Evolutionary conservation across 352 stramenopile genomes (phyloP), one percentile per base, ranked within the genome.

Genomic region (Blastocystis sp.): DNA sequence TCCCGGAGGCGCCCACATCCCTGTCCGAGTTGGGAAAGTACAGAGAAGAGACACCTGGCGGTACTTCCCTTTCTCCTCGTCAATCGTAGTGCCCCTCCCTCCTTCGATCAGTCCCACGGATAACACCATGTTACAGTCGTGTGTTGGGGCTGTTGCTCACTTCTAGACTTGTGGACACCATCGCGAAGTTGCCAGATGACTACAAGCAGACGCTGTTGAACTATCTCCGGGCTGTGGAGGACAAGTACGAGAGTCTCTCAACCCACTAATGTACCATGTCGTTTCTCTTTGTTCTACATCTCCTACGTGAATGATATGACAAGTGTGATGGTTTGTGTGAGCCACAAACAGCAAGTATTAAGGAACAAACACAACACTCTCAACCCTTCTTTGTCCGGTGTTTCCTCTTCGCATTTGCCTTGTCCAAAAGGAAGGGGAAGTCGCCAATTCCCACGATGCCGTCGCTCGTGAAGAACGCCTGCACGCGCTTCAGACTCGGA

Each of bases 401-500:
- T 17, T 68, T 66, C 60, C 42, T 68, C 17, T 24, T 66, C 48
- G 14, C 48, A 14, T 45, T 68, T 21, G 17, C 40, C 6, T 48
- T 57, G 34, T 74, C 64, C 21, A 9, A 28, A 45, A 42, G 74
- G 57, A 52, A 45, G 48, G 48, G 38, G 66, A 84, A 84, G 42
- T 84, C 74, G 21, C 74, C 74, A 9, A 84, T 48, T 24, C 74
- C 74, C 21, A 84, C 74, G 2, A 84, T 40, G 2, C 74, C 74
- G 14, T 68, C 43, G 21, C 48, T 68, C 4, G 54, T 84, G 38
- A 84, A 69, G 52, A 84, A 61, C 4, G 60, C 74, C n/a, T 84
- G 74, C 9, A 84, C 74, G n/a, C 74, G 74, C 38, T 68, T 66
- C 57, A 84, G 52, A 84, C 74, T 84, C 38, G 34, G 74, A 28